A percentile compares a stretch with the other conserved stretches of the same genome.
phyloP scores from a whole-genome alignment of 257 asterid species.

The Asclepias syriaca region DNA sequence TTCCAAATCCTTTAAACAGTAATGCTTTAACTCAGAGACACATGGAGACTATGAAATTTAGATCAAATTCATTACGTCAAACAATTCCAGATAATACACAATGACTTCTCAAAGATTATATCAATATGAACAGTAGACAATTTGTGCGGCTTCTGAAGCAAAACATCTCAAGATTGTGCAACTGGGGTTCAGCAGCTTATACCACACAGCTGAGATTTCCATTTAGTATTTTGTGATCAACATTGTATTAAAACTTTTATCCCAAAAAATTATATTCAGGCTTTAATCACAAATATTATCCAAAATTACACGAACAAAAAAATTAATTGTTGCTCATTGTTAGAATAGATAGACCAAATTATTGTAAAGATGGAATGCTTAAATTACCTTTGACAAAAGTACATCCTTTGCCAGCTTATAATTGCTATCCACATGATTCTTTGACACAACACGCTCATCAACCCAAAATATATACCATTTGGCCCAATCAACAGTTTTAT shows the following conservation, averaged over 20 bases:
- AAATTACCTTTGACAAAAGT: slow-evolving; percentile 73
- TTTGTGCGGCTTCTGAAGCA: neutral
- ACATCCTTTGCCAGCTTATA: slow-evolving; percentile 81
- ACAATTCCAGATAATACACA: neutral
- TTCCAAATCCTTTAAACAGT: neutral
- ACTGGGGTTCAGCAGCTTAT: neutral
- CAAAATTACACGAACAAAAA: neutral
- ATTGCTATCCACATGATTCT: slow-evolving; percentile 84
- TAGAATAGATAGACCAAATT: neutral
- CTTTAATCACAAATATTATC: neutral
- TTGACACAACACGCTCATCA: slow-evolving; percentile 91
- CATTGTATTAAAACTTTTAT: neutral
- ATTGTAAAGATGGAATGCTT: neutral
- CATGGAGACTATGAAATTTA: neutral
- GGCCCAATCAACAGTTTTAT: slow-evolving; percentile 93
- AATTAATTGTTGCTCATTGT: neutral
- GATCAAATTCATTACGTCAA: neutral
- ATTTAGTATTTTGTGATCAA: neutral
- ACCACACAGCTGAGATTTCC: neutral
- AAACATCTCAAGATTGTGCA: neutral
- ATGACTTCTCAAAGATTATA: neutral
- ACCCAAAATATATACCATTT: slow-evolving; percentile 89
- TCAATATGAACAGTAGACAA: neutral
- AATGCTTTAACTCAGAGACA: neutral
- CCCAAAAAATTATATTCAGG: neutral